Evolutionary conservation across 805 yeast genomes (phyloP), one percentile per base, ranked within the genome.

Genomic region (Candida sphagnicola): DNA sequence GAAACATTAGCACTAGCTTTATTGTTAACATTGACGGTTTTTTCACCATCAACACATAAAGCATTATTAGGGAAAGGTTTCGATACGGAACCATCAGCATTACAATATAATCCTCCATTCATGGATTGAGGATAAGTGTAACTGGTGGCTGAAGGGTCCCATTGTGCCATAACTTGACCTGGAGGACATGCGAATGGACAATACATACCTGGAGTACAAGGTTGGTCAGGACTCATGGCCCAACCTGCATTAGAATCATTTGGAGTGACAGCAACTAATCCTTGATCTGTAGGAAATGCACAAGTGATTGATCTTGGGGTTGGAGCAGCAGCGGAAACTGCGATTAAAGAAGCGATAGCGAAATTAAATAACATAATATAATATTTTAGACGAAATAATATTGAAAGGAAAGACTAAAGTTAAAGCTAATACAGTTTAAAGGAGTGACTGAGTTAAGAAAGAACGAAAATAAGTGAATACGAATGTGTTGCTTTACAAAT

Each of bases 141-240:
- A 8, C 78, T 47, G n/a, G 85, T 85, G 26, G 81, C 83, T 4
- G 58, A 45, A 4, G 88, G 79, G 54, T 89, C 93, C 96, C 95
- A 88, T 62, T 88, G 96, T 21, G 80, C 85, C 82, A 83, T 81
- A 39, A 88, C 60, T 59, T 85, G 77, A 42, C 96, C 96, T 29
- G 95, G 85, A 13, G 88, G 80, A 57, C 96, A 88, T 13, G 96
- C 96, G 59, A 83, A 89, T 21, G 95, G 96, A 61, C 96, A 88
- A 75, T 80, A 89, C 21, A 70, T 63, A n/a, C 93, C 95, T 18
- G 82, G 70, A 3, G 79, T 59, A 61, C 96, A 88, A 26, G 69
- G 51, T 51, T 80, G 83, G 59, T 85, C 93, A 36, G 78, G 78
- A 48, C 80, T 75, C 75, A 85, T 72, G 35, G 95, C 96, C 95